Evolutionary conservation across 352 stramenopile species (phyloP).

Genomic region (Globisporangium barbulae): DNA sequence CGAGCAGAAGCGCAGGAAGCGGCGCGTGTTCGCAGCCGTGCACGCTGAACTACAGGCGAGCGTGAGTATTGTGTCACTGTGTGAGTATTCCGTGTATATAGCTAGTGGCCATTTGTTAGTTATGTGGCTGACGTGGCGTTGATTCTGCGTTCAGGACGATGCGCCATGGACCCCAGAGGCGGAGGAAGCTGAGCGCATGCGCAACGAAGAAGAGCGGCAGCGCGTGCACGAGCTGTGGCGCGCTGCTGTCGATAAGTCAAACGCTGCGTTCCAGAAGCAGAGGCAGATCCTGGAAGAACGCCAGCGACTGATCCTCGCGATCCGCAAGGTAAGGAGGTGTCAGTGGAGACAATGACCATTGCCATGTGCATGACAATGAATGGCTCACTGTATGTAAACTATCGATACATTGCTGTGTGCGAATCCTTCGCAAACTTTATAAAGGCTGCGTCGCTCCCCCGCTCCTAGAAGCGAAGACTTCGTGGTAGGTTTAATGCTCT

Average conservation of each 20-base stretch:
- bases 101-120: not conserved
- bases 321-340: slow-evolving; percentile 43
- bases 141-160: slow-evolving; percentile 27
- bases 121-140: not conserved
- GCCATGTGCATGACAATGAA: too few relatives aligned
- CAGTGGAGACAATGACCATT: too few relatives aligned
- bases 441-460: too few relatives aligned
- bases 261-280: slow-evolving; percentile 41
- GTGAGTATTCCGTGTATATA: not conserved
- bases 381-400: too few relatives aligned
- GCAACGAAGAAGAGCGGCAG: slow-evolving; percentile 55
- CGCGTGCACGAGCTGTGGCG: slow-evolving; percentile 55
- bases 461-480: too few relatives aligned
- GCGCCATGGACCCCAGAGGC: slow-evolving; percentile 38
- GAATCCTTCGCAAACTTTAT: not conserved
- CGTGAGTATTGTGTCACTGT: slow-evolving; percentile 22
- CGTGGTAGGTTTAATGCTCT: too few relatives aligned
- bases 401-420: too few relatives aligned
- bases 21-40: slow-evolving; percentile 57
- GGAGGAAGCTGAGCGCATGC: slow-evolving; percentile 47
- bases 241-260: slow-evolving; percentile 32
- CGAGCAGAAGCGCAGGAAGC: slow-evolving; percentile 66
- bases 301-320: slow-evolving; percentile 39
- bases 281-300: slow-evolving; percentile 48
- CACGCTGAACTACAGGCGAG: slow-evolving; percentile 40